phyloP scores from a whole-genome alignment of 2,329 filamentous ascomycete species.

The Aphanoascus verrucosus region DNA sequence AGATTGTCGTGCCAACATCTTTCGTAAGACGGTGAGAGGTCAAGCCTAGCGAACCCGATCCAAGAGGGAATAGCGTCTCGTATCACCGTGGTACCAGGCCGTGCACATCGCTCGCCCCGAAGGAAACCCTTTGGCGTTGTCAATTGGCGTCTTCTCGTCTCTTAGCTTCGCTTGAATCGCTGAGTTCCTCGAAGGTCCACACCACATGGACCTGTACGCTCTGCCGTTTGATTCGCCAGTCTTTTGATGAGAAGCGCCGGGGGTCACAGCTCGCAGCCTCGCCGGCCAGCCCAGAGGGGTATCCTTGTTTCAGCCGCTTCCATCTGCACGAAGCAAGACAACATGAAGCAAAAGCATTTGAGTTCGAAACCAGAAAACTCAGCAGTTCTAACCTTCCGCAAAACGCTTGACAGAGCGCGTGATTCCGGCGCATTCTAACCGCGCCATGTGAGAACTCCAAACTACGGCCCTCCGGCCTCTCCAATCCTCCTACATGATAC shows the following conservation, averaged over 20 bases:
- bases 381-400: neutral
- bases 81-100: constrained; percentile 7
- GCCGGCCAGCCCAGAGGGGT: neutral
- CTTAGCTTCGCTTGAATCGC: neutral
- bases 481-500: neutral
- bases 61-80: constrained; percentile 7
- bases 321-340: neutral
- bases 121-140: neutral
- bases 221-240: constrained; percentile 4
- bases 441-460: neutral
- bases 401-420: neutral
- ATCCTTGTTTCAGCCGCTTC: neutral
- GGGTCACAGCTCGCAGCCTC: neutral
- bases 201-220: neutral
- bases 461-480: neutral
- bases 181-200: neutral
- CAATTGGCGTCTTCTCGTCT: neutral
- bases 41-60: neutral
- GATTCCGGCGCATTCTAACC: neutral
- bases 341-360: neutral
- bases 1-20: neutral
- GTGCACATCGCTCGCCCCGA: neutral
- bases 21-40: neutral
- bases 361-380: neutral
- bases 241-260: neutral